These are phyloP conservation scores for Lentinula raphanica DNA, from an alignment of 768 basidiomycete species.

Conservation along the genomic window DNA sequence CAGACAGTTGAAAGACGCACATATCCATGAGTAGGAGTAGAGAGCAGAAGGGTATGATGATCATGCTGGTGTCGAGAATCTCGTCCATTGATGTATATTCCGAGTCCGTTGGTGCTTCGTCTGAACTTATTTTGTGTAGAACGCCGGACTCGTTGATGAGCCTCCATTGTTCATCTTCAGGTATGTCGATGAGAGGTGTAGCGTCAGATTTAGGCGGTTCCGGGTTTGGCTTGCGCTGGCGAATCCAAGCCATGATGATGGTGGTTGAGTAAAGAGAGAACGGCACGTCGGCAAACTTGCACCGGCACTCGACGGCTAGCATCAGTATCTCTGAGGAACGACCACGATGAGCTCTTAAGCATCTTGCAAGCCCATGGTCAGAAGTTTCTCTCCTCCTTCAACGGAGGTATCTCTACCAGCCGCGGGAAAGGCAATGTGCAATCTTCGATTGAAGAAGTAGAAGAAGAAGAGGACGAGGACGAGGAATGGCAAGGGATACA, in stretches of 20 bases:
- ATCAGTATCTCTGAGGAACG: conserved; percentile 18
- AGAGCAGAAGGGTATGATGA: conserved; percentile 72
- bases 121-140: conserved; percentile 31
- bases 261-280: background rate
- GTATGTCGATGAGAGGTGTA: conserved; percentile 40
- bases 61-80: conserved; percentile 57
- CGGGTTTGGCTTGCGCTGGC: background rate
- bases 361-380: conserved; percentile 44
- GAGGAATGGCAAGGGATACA: conserved; percentile 41
- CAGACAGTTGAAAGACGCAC: conserved; percentile 43
- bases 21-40: conserved; percentile 80
- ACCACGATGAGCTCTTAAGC: conserved; percentile 31
- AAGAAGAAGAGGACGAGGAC: conserved; percentile 32
- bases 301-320: background rate
- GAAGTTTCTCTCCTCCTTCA: conserved; percentile 40
- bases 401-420: conserved; percentile 15
- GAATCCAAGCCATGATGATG: background rate
- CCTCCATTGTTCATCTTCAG: conserved; percentile 77
- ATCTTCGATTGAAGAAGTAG: conserved; percentile 16
- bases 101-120: conserved; percentile 17
- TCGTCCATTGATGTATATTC: conserved; percentile 52
- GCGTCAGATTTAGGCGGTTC: background rate
- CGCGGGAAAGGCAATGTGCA: too few species aligned
- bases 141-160: conserved; percentile 64
- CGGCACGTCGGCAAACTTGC: too few species aligned